Evolutionary conservation across 331 rosid genomes (phyloP).

Genomic region (Quercus phellos): DNA sequence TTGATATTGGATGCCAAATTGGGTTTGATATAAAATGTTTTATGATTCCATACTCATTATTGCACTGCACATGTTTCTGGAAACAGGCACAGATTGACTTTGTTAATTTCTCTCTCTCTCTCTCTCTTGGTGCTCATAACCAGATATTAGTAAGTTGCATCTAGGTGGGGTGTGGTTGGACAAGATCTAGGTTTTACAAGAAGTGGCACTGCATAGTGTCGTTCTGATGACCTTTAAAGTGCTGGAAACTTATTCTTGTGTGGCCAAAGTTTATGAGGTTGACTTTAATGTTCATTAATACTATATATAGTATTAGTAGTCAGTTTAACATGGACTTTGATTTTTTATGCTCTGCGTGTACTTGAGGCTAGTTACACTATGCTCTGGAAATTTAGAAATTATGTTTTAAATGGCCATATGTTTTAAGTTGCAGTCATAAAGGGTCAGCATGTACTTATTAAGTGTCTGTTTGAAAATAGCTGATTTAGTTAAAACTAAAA

Average conservation of each 20-base stretch:
- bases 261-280: neutral
- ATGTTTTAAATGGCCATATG: too few species aligned
- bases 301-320: neutral
- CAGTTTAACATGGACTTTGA: neutral
- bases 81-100: neutral
- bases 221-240: neutral
- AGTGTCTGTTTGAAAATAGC: neutral
- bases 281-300: neutral
- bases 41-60: too few species aligned
- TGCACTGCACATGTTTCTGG: too few species aligned
- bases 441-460: neutral
- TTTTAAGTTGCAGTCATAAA: neutral
- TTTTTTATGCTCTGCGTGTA: neutral
- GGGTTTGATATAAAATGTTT: neutral
- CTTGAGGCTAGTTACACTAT: neutral
- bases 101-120: neutral
- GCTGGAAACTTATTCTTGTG: neutral
- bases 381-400: neutral
- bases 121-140: neutral
- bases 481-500: too few species aligned
- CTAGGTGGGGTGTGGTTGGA: neutral
- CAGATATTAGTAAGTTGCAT: neutral
- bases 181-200: neutral
- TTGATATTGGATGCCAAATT: neutral
- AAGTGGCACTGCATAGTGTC: neutral